These are phyloP conservation scores for Heteromeles arbutifolia DNA, from an alignment of 306 rosid genomes.

Conservation along the genomic window DNA sequence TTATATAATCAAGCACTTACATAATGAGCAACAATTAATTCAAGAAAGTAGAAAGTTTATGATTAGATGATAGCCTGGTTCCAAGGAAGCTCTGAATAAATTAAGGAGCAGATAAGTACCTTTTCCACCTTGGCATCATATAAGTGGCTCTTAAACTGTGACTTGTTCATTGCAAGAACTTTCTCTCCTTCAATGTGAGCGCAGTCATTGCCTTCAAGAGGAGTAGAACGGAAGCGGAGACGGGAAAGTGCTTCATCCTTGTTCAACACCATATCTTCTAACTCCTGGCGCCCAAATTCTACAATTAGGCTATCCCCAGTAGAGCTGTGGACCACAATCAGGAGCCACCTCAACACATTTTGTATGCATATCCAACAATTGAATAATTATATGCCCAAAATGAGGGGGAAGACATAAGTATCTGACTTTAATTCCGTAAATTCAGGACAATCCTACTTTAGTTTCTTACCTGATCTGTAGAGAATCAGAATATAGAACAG, in stretches of 20 bases:
- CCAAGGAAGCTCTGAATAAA: not conserved
- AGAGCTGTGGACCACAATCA: constrained; percentile 14
- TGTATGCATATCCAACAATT: not conserved
- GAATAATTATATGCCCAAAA: not conserved
- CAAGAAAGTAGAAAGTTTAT: too few species aligned
- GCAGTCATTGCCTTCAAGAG: constrained; percentile 19
- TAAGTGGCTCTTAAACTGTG: constrained; percentile 4
- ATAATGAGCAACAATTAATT: not conserved
- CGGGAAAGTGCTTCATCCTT: not conserved
- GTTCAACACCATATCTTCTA: constrained; percentile 18
- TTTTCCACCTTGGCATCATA: constrained; percentile 20
- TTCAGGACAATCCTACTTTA: not conserved
- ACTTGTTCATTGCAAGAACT: constrained; percentile 11
- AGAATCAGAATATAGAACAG: not conserved
- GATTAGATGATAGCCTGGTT: not conserved
- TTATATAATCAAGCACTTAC: not conserved
- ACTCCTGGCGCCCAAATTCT: constrained; percentile 11
- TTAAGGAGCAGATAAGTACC: constrained; percentile 1
- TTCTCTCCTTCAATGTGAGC: constrained; percentile 13
- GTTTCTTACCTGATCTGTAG: not conserved
- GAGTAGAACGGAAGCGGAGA: constrained; percentile 9
- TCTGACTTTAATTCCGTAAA: not conserved
- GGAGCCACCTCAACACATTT: not conserved
- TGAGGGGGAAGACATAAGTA: not conserved
- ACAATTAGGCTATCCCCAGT: constrained; percentile 8